Conservation (phyloP, 257 asterid genomes). For the Jacaranda copaia region DNA sequence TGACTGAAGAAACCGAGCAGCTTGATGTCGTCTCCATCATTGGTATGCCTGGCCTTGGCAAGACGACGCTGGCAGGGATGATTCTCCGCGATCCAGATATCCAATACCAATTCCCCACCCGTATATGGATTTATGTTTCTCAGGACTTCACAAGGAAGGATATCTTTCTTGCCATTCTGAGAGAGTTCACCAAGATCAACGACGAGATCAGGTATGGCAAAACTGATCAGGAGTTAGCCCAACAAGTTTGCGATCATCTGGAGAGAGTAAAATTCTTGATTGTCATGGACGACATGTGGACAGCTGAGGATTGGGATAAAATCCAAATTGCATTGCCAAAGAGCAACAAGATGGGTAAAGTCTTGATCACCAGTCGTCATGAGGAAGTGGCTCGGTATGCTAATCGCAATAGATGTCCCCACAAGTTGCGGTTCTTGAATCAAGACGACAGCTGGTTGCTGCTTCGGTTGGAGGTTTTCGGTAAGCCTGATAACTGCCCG, state of each 20-base stretch:
- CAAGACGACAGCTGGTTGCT: neutral
- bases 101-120: constrained; percentile 33
- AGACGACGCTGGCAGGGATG: constrained; percentile 42
- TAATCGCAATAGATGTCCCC: neutral
- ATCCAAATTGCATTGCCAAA: no score
- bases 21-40: constrained; percentile 37
- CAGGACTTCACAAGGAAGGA: constrained; percentile 29
- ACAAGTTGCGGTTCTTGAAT: neutral
- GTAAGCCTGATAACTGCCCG: no score
- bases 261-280: neutral
- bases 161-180: constrained; percentile 37
- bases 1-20: constrained; percentile 19
- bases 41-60: constrained; percentile 50
- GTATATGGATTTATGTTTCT: constrained; percentile 41
- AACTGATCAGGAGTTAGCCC: constrained; percentile 23
- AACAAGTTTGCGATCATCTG: neutral
- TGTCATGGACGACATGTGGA: no score
- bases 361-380: neutral
- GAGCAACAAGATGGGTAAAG: neutral
- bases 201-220: constrained; percentile 18
- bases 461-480: no score
- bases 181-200: constrained; percentile 25
- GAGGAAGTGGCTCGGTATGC: neutral
- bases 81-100: constrained; percentile 32
- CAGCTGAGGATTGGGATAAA: no score